Conservation (phyloP, 1,139 yeast species). For the Pichia sp. region DNA sequence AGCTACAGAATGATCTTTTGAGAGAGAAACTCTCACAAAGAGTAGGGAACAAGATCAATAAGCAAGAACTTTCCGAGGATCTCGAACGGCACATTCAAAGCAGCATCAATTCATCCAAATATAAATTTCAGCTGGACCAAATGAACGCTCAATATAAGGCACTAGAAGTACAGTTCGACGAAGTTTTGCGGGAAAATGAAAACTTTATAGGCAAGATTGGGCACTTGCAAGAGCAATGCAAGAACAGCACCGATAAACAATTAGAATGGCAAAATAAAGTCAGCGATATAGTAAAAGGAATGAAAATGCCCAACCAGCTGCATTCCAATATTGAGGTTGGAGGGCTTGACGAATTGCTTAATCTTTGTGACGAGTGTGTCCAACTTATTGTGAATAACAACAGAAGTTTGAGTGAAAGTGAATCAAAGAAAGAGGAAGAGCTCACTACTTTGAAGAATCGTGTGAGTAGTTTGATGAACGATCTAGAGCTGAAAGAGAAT, state of each 20-base stretch:
- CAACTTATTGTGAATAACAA: no score
- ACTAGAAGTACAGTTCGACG: slow-evolving; percentile 14
- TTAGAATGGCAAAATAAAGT: slow-evolving; percentile 22
- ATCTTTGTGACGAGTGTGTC: no score
- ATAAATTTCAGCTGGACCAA: slow-evolving; percentile 1
- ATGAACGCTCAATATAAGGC: not conserved
- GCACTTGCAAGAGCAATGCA: no score
- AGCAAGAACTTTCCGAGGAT: slow-evolving; percentile 6
- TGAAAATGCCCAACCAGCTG: no score
- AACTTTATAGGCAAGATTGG: not conserved
- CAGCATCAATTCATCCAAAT: slow-evolving; percentile 5
- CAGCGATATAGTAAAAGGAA: no score
- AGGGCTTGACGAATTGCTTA: no score
- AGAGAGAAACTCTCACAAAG: slow-evolving; percentile 13
- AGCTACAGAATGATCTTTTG: slow-evolving; percentile 22
- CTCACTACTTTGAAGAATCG: no score
- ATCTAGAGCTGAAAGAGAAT: not conserved
- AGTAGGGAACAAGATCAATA: not conserved
- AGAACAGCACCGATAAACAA: slow-evolving; percentile 18
- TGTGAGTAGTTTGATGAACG: no score
- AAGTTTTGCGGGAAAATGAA: slow-evolving; percentile 18
- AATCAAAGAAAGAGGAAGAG: no score
- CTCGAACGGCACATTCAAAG: slow-evolving; percentile 7
- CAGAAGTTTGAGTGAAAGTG: no score
- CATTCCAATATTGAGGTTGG: no score